Base-by-base conservation (phyloP, 768 basidiomycete species). In the Crassisporium funariophilum region DNA sequence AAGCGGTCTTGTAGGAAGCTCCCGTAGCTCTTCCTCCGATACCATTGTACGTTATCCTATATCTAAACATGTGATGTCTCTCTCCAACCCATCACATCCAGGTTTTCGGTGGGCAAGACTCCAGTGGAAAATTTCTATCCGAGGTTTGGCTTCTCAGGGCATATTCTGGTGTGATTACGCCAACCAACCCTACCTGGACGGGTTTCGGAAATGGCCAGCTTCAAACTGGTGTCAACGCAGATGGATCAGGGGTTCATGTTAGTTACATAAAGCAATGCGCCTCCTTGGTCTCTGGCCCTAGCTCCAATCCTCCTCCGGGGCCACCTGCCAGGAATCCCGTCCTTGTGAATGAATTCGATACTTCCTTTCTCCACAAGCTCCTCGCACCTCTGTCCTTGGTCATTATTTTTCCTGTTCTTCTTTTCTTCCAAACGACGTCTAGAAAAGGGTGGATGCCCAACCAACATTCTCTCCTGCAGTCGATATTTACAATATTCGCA, bases 141-240 rank as follows among this genome's bases (percentile, higher is more conserved):
- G 90, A 92, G 46, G 59, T 92, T 9, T 92, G 90, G 90, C 62
- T 92, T 6, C 72, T 92, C 50, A 73, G 90, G 43, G 78, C 86
- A 4, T 91, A 91, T 63, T 73, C 76, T 50, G 84, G 74, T n/a
- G 64, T 74, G 23, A 58, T 88, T 45, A 76, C 77, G n/a, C 53
- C 75, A n/a, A 75, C 81, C 2, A 71, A 74, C 40, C 64, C 74
- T 46, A 66, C 65, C 5, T 89, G 86, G 87, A 60, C 75, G 23
- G 84, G 84, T 11, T 90, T 76, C 55, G 83, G 86, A 4, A 63
- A 77, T 48, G 90, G 89, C 0, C 53, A 64, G 22, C 74, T 91
- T 31, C 71, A 78, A 61, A 76, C 78, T 1, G 89, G 90, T 20
- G 44, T 82, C 37, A 67, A 77, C 53, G 88, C 90, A 2, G 74